Evolutionary conservation across 176 grass and related monocot species (phyloP).

Genomic region (Triticum urartu): DNA sequence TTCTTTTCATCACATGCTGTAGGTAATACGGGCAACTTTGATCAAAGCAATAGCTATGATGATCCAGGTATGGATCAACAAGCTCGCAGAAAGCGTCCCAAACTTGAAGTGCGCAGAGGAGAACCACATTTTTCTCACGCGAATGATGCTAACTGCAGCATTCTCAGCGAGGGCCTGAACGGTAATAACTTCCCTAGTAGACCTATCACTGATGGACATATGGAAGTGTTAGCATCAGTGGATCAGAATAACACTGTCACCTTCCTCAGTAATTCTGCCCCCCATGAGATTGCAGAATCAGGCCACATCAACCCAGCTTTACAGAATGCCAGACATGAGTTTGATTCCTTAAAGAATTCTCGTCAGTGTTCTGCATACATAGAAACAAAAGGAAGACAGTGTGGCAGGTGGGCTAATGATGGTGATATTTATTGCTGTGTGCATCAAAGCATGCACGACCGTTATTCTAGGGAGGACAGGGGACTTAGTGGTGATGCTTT

Average conservation of each 20-base stretch:
- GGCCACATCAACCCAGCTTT: constrained; percentile 28
- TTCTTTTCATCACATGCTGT: constrained; percentile 63
- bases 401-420: constrained; percentile 98
- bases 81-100: constrained; percentile 63
- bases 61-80: constrained; percentile 57
- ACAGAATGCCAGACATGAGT: constrained; percentile 39
- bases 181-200: constrained; percentile 2
- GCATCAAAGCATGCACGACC: constrained; percentile 77
- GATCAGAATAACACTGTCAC: constrained; percentile 27
- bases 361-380: constrained; percentile 85
- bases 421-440: constrained; percentile 90
- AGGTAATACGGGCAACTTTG: constrained; percentile 39
- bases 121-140: constrained; percentile 42
- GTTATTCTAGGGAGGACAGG: constrained; percentile 51
- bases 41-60: constrained; percentile 30
- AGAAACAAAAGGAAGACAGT: constrained; percentile 85
- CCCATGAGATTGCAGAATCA: constrained; percentile 32
- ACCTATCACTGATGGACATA: neutral
- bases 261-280: constrained; percentile 28
- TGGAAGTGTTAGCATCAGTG: constrained; percentile 18
- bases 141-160: constrained; percentile 23
- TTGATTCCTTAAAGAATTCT: constrained; percentile 60
- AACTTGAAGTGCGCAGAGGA: constrained; percentile 79
- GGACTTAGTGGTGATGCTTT: constrained; percentile 48
- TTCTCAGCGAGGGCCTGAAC: constrained; percentile 1